phyloP scores from a whole-genome alignment of 2,329 filamentous ascomycete species.

The Ophiostoma triangulosporum region DNA sequence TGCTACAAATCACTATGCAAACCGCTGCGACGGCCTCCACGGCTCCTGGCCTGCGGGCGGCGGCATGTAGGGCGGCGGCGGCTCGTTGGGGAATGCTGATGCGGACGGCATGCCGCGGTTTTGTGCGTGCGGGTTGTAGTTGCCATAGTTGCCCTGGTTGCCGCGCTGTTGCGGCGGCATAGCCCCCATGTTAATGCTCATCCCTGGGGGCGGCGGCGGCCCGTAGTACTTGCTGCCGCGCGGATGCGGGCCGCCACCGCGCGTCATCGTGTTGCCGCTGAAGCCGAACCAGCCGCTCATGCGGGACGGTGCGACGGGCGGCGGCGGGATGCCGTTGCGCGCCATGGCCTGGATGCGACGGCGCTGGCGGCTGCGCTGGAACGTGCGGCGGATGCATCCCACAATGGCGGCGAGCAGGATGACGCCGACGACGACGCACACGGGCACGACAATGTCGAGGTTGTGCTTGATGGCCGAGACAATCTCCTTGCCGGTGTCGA shows the following conservation, averaged over 20 bases:
- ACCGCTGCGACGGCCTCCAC: not conserved
- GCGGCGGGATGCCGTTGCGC: conserved; percentile 7
- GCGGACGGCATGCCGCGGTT: not conserved
- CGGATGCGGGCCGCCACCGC: not conserved
- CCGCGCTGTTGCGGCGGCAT: not conserved
- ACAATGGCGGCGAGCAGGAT: conserved; percentile 57
- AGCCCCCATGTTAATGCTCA: not conserved
- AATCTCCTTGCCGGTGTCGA: conserved; percentile 56
- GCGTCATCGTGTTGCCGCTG: conserved; percentile 1
- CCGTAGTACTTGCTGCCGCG: not conserved
- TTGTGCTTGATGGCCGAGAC: conserved; percentile 63
- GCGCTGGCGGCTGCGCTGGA: conserved; percentile 8
- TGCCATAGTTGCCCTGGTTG: not conserved
- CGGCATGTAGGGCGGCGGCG: not conserved
- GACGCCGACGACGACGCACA: conserved; percentile 57
- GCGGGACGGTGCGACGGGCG: not conserved
- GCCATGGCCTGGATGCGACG: conserved; percentile 2
- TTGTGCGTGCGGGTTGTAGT: not conserved
- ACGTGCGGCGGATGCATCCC: conserved; percentile 48
- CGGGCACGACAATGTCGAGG: conserved; percentile 69
- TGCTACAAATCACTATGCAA: not conserved
- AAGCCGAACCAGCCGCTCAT: conserved; percentile 1
- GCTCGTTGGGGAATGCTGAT: not conserved
- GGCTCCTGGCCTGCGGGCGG: not conserved
- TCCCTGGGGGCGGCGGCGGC: not conserved